Base-by-base conservation (phyloP, 345 rosid species). In the Gossypium thurberi region DNA sequence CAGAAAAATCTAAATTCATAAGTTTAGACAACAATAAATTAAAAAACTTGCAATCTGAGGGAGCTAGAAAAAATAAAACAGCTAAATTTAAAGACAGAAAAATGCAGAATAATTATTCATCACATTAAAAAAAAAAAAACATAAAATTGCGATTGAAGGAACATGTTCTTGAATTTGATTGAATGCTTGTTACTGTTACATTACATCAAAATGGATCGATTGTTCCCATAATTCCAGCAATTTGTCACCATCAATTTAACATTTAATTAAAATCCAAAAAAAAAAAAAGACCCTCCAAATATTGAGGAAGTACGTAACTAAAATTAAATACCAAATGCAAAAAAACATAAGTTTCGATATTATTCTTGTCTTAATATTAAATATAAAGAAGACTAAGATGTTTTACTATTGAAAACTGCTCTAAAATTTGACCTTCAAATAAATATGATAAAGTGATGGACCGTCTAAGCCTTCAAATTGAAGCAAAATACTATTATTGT, bases 171-270 rank as follows among this genome's bases (percentile, higher is more conserved):
- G 40, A 33, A 33, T 33, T 15, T 2, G 44, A 8, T 61, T 0
- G 37, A 61, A 63, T 40, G 25, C 14, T 37, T 63, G 23, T 33
- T 55, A 17, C 0, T 17, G 1, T 10, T 51, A 51, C 56, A 6
- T 10, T 17, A 51, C 56, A 15, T 51, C 20, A 51, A 51, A 51
- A 5, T 0, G 56, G 56, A 51, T 51, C 2, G 9, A 51, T 8
- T 70, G 79, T 52, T 63, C 17, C n/a, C 12, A 18, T 56, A 71
- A 76, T 76, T 71, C 79, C 75, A 72, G 53, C 60, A 72, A 17
- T 63, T 79, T 77, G 77, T 79, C 80, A 62, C 67, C 48, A 71
- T 71, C 47, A n/a, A 26, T 20, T 65, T 43, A 0, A 44, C 33
- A 43, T 2, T 43, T 18, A 43, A 65, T 50, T 52, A 47, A 11